phyloP scores from a whole-genome alignment of 2,329 filamentous ascomycete species.

The Peltaster fructicola region DNA sequence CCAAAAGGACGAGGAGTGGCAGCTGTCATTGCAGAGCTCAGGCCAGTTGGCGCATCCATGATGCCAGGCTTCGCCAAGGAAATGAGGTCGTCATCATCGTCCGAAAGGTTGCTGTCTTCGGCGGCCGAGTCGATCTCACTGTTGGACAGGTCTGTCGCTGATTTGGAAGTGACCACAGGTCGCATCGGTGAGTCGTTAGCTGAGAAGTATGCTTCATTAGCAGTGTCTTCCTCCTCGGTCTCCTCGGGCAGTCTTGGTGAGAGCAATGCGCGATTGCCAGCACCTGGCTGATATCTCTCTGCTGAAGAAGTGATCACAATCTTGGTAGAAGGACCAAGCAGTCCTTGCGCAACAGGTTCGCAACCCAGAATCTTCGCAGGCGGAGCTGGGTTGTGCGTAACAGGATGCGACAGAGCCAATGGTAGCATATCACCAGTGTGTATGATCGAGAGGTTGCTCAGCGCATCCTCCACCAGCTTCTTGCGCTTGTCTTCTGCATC shows the following conservation, averaged over 20 bases:
- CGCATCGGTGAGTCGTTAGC: constrained; percentile 47
- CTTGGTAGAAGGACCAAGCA: constrained; percentile 59
- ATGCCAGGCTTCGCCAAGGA: constrained; percentile 67
- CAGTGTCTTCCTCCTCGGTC: constrained; percentile 49
- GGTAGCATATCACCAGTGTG: constrained; percentile 73
- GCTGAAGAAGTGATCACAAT: constrained; percentile 58
- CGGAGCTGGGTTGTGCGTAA: constrained; percentile 68
- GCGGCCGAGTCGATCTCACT: constrained; percentile 39
- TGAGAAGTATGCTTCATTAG: constrained; percentile 83
- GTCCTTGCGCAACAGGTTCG: constrained; percentile 80
- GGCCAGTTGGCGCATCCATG: constrained; percentile 59
- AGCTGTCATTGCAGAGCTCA: constrained; percentile 60
- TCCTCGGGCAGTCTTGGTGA: constrained; percentile 18
- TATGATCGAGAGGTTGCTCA: constrained; percentile 56
- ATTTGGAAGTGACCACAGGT: constrained; percentile 21
- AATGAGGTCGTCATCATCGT: constrained; percentile 90
- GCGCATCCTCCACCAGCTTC: constrained; percentile 46
- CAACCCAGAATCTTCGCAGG: constrained; percentile 83
- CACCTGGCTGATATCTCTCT: constrained; percentile 36
- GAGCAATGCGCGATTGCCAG: constrained; percentile 11
- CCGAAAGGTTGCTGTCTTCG: constrained; percentile 64
- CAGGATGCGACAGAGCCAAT: constrained; percentile 62
- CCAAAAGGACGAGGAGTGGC: constrained; percentile 65
- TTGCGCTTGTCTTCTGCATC: constrained; percentile 10
- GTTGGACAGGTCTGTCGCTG: constrained; percentile 24